Conservation (phyloP, 345 rosid species). For the Hibiscus mutabilis region DNA sequence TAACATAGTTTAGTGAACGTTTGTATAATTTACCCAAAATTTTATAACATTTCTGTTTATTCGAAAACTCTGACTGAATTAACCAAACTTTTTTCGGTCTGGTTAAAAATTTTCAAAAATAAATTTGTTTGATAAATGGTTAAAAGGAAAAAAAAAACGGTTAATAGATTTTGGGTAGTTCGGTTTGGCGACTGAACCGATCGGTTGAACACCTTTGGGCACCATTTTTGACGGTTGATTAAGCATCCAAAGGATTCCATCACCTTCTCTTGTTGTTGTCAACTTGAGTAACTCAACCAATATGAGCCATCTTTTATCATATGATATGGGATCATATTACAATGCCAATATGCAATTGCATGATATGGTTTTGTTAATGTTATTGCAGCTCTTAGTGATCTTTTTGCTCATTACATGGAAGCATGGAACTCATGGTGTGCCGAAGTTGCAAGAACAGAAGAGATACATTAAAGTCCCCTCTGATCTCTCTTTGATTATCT, state of each 20-base stretch:
- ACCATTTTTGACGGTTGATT: background rate
- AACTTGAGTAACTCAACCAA: background rate
- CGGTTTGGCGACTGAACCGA: too few species aligned
- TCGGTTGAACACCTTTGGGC: too few species aligned
- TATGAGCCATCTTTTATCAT: background rate
- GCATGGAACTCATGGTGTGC: slow-evolving; percentile 65
- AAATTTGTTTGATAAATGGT: too few species aligned
- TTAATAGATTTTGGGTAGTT: too few species aligned
- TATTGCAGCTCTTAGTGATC: slow-evolving; percentile 56
- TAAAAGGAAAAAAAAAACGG: too few species aligned
- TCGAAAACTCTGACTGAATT: too few species aligned
- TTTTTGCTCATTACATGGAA: slow-evolving; percentile 57
- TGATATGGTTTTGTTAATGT: slow-evolving; percentile 16
- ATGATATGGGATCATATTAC: background rate
- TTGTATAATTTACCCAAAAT: too few species aligned
- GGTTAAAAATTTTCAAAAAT: too few species aligned
- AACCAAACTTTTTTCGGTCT: too few species aligned
- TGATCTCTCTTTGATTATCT: background rate
- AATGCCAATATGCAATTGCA: background rate
- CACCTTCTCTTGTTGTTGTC: background rate
- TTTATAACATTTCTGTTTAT: too few species aligned
- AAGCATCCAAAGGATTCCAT: background rate
- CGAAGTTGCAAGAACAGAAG: slow-evolving; percentile 42
- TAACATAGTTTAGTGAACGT: too few species aligned
- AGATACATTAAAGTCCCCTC: slow-evolving; percentile 11